A percentile compares a stretch with the other conserved stretches of the same genome.
Evolutionary conservation across 2,329 filamentous ascomycete species (phyloP).

Genomic region (Aureobasidium leucospermi): DNA sequence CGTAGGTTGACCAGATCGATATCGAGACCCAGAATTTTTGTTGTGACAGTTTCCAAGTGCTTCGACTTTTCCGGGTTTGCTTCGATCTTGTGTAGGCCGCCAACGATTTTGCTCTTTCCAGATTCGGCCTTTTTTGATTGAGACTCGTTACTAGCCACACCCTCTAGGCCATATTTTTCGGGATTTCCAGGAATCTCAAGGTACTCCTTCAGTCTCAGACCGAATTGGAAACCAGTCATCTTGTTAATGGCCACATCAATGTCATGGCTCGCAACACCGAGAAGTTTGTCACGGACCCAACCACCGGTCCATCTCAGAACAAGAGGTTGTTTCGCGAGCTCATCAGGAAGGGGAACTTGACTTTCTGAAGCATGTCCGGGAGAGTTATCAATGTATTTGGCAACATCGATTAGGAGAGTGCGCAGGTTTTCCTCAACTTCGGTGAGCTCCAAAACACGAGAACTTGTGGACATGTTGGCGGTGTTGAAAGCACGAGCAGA

Average conservation of each 20-base stretch:
- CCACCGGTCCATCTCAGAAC: constrained; percentile 74
- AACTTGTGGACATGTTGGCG: constrained; percentile 9
- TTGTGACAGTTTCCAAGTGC: constrained; percentile 86
- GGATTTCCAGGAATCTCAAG: constrained; percentile 54
- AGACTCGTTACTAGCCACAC: constrained; percentile 29
- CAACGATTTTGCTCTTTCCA: constrained; percentile 53
- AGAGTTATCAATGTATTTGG: constrained; percentile 54
- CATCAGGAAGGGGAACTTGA: constrained; percentile 33
- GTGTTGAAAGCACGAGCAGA: not conserved
- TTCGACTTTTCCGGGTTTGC: constrained; percentile 95
- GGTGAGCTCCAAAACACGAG: constrained; percentile 51
- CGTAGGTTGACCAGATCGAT: constrained; percentile 91
- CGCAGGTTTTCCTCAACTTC: constrained; percentile 65
- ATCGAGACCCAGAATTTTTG: constrained; percentile 76
- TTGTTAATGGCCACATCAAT: constrained; percentile 80
- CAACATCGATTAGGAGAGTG: constrained; percentile 74
- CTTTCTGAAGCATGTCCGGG: constrained; percentile 22
- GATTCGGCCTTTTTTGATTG: constrained; percentile 33
- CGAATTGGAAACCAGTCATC: constrained; percentile 75
- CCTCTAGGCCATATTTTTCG: constrained; percentile 50
- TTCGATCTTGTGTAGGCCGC: constrained; percentile 77
- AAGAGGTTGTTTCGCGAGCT: constrained; percentile 39
- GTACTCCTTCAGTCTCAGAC: constrained; percentile 60
- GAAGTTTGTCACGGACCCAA: constrained; percentile 80
- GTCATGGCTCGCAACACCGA: constrained; percentile 65